These are phyloP conservation scores for Canavalia ensiformis DNA, from an alignment of 306 rosid species.

Conservation along the genomic window DNA sequence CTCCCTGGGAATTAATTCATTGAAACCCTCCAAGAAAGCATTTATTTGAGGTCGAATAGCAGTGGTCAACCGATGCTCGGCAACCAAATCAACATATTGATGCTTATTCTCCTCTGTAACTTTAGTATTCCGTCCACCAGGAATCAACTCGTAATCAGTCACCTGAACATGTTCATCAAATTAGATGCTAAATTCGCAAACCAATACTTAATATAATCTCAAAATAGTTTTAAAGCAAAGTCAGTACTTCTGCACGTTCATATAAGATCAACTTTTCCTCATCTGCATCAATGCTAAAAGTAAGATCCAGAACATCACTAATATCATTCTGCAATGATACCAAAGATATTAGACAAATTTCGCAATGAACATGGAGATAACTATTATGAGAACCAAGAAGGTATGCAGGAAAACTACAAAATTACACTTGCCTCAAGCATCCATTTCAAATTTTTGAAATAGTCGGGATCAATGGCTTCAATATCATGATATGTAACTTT, in stretches of 20 bases:
- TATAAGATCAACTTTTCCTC: conserved; percentile 93
- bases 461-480: conserved; percentile 98
- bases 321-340: conserved; percentile 79
- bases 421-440: conserved; percentile 85
- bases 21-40: conserved; percentile 92
- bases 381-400: not conserved
- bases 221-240: conserved; percentile 20
- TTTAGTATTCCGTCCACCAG: conserved; percentile 94
- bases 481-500: conserved; percentile 99
- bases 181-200: conserved; percentile 42
- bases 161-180: conserved; percentile 66
- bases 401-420: not conserved
- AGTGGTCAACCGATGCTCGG: conserved; percentile 93
- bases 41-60: conserved; percentile 99
- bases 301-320: conserved; percentile 85
- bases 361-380: conserved; percentile 21
- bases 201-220: conserved; percentile 17
- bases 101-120: conserved; percentile 98
- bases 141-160: conserved; percentile 93
- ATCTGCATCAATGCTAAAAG: conserved; percentile 98
- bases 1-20: conserved; percentile 75
- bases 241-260: conserved; percentile 88
- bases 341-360: conserved; percentile 20
- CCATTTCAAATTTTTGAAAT: conserved; percentile 95
- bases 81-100: conserved; percentile 91